Evolutionary conservation across 31 red algal genomes (phyloP), one percentile per base, ranked within the genome.

Genomic region (Odonthalia washingtoniensis): DNA sequence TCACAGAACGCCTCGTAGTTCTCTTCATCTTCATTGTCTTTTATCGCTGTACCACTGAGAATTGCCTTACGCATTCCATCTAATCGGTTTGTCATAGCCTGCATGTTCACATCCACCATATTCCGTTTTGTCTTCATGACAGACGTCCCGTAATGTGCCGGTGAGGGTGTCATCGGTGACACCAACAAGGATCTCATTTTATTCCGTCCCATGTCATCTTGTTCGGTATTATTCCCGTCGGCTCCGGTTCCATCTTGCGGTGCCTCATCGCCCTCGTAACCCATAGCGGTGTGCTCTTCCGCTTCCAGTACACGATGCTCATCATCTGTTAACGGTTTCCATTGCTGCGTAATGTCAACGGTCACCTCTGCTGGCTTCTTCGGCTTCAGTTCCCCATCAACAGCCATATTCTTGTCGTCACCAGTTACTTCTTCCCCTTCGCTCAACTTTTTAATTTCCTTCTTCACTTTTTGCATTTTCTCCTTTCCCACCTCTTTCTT

Each of bases 151-250:
- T 78, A 87, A 12, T 86, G 67, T 46, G 65, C 83, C 18, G 90
- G 90, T 33, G 90, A 86, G 9, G 90, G 90, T 12, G 90, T 92
- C 83, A 92, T 66, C 6, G 90, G 90, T 14, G 90, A 92, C 1
- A 87, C 77, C 34, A 72, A 77, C 45, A 91, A 79, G 2, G 49
- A 57, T 57, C 49, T 9, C 49, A 57, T 57, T 57, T 57, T 57
- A 21, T 21, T n/a, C n/a, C n/a, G n/a, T n/a, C n/a, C n/a, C n/a
- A n/a, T n/a, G n/a, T n/a, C n/a, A n/a, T n/a, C n/a, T n/a, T n/a
- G n/a, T n/a, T n/a, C n/a, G n/a, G n/a, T n/a, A 40, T 40, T 18
- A 77, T 72, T 41, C 45, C 66, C 78, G 53, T 52, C 36, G 40
- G 43, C n/a, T 57, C 38, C 63, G 46, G 30, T 4, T 72, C 37